Conservation (phyloP, 148 eudicot species). For the Camellia granthamiana region DNA sequence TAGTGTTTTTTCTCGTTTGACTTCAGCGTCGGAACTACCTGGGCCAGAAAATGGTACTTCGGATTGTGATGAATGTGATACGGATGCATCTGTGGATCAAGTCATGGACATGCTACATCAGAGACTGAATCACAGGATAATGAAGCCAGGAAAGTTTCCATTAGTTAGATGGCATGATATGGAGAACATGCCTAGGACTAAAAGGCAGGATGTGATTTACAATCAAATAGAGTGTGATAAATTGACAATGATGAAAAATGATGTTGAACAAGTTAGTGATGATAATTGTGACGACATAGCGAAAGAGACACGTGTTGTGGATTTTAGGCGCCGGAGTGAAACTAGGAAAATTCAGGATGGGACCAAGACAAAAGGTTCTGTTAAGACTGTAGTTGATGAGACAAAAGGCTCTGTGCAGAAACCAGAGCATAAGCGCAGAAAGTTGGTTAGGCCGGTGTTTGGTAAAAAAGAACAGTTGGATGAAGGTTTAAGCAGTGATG, state of each 20-base stretch:
- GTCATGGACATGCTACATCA: conserved; percentile 28
- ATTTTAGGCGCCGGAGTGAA: conserved; percentile 45
- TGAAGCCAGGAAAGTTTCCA: conserved; percentile 10
- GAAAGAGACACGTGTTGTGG: conserved; percentile 33
- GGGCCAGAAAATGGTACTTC: neutral
- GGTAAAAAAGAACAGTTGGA: conserved; percentile 1
- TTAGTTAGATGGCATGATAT: conserved; percentile 2
- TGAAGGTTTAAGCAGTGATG: neutral
- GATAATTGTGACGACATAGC: conserved; percentile 5
- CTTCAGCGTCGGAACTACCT: conserved; percentile 11
- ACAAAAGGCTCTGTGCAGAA: conserved; percentile 11
- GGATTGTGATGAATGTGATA: conserved; percentile 3
- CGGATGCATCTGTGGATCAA: conserved; percentile 38
- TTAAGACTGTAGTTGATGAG: neutral
- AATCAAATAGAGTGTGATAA: conserved; percentile 4
- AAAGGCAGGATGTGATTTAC: conserved; percentile 12
- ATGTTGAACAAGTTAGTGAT: conserved; percentile 5
- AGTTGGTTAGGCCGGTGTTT: conserved; percentile 38
- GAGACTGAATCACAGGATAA: conserved; percentile 1
- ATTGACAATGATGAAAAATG: conserved; percentile 9
- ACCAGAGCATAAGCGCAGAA: conserved; percentile 28
- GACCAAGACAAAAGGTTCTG: neutral
- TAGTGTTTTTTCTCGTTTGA: conserved; percentile 47
- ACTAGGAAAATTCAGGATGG: conserved; percentile 13
- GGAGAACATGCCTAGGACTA: conserved; percentile 5